Conservation (phyloP, 176 grass and related monocot species). For the Oryza glaberrima region DNA sequence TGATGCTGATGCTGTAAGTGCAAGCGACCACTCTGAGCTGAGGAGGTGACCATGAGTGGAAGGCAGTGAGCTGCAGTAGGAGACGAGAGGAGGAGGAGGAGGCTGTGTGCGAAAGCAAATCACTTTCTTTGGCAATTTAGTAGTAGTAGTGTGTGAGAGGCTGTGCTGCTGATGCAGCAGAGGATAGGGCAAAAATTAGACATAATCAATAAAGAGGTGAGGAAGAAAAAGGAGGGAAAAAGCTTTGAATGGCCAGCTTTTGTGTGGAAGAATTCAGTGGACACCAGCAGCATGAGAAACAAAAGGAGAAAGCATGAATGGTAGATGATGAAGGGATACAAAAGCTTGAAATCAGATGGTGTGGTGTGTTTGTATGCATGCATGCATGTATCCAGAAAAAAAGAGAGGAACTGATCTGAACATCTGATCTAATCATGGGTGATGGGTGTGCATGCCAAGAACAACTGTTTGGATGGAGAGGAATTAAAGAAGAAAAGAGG, state of each 20-base stretch:
- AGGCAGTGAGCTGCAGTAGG: neutral
- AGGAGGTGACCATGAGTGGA: neutral
- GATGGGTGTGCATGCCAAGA: slow-evolving; percentile 33
- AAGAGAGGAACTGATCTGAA: slow-evolving; percentile 22
- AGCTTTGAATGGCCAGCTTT: slow-evolving; percentile 38
- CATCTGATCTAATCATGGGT: slow-evolving; percentile 13
- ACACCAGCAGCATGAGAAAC: slow-evolving; percentile 52
- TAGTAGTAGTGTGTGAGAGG: neutral
- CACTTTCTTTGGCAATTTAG: slow-evolving; percentile 29
- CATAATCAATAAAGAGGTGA: neutral
- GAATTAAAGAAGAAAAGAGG: neutral
- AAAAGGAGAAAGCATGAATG: slow-evolving; percentile 20
- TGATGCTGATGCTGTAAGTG: neutral
- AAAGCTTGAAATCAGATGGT: slow-evolving; percentile 21
- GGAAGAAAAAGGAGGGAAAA: slow-evolving; percentile 37
- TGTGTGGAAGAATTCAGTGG: slow-evolving; percentile 50
- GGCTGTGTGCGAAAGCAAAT: slow-evolving; percentile 35
- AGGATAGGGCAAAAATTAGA: slow-evolving; percentile 17
- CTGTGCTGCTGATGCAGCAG: neutral
- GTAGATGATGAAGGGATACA: slow-evolving; percentile 14
- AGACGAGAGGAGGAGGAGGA: neutral
- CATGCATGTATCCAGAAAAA: neutral
- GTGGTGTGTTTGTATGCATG: neutral
- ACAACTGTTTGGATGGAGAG: slow-evolving; percentile 28
- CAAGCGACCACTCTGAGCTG: neutral